Evolutionary conservation across 257 asterid species (phyloP).

Genomic region (Solanum appendiculatum): DNA sequence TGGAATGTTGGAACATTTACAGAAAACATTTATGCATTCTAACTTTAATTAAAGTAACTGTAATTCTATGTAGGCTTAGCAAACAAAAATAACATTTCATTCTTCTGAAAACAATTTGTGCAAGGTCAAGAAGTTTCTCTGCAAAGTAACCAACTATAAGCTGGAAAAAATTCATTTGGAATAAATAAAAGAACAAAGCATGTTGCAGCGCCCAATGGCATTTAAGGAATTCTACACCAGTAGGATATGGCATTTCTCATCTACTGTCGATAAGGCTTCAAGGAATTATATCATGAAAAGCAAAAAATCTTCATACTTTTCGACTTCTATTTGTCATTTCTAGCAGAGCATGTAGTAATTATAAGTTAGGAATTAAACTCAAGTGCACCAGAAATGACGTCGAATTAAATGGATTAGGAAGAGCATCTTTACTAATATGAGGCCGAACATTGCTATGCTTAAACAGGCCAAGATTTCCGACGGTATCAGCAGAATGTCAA

Average conservation of each 20-base stretch:
- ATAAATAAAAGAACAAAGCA: too few species aligned
- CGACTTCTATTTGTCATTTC: not conserved
- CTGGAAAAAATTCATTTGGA: too few species aligned
- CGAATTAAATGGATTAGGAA: not conserved
- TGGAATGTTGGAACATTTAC: not conserved
- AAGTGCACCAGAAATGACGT: not conserved
- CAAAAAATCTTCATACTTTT: not conserved
- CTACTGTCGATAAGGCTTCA: too few species aligned
- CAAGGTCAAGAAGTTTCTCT: not conserved
- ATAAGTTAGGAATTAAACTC: not conserved
- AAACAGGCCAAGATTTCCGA: not conserved
- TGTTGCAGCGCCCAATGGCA: too few species aligned
- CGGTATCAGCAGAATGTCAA: not conserved
- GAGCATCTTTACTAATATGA: not conserved
- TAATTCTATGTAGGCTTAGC: not conserved
- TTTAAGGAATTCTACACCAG: too few species aligned
- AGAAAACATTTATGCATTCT: not conserved
- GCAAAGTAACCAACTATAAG: not conserved
- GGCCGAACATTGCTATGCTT: not conserved
- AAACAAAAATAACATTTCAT: not conserved
- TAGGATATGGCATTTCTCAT: too few species aligned
- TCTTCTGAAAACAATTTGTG: not conserved
- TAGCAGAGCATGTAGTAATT: not conserved
- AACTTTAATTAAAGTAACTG: not conserved
- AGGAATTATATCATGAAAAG: not conserved